Conservation (phyloP, 441 rosid genomes). For the Adansonia grandidieri region DNA sequence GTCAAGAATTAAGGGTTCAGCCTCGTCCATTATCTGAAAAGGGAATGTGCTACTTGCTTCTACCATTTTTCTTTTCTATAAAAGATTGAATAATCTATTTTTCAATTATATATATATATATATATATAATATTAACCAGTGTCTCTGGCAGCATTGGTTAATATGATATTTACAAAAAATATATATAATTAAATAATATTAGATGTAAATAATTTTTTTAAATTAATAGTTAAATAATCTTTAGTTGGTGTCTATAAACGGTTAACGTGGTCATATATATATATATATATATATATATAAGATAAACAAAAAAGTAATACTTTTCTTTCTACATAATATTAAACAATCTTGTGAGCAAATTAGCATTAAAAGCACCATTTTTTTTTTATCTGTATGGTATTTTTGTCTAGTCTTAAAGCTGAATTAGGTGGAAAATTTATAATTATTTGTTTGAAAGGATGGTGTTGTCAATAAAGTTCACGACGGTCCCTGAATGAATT, state of each 20-base stretch:
- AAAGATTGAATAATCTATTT: not conserved
- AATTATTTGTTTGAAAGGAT: not conserved
- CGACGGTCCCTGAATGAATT: constrained; percentile 15
- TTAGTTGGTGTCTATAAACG: too few relatives aligned
- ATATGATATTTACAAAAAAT: too few relatives aligned
- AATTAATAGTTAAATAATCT: too few relatives aligned
- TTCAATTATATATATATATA: not conserved
- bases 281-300: too few relatives aligned
- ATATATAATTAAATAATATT: too few relatives aligned
- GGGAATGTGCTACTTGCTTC: not conserved
- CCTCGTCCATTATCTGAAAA: not conserved
- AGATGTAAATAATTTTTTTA: not conserved
- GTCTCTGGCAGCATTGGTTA: too few relatives aligned
- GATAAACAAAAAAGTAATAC: too few relatives aligned
- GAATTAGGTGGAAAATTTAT: not conserved
- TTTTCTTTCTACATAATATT: not conserved
- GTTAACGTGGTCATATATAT: too few relatives aligned
- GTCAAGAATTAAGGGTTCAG: constrained; percentile 1
- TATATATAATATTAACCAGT: too few relatives aligned
- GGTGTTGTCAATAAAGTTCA: not conserved
- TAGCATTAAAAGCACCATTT: not conserved
- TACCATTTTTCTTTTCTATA: not conserved
- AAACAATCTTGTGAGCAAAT: not conserved
- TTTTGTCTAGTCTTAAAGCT: too few relatives aligned
- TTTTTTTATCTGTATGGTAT: not conserved